Percentiles rank a stretch among this genome's conserved stretches.
phyloP scores from a whole-genome alignment of 495 filamentous ascomycete genomes.

The Cercophora scortea region DNA sequence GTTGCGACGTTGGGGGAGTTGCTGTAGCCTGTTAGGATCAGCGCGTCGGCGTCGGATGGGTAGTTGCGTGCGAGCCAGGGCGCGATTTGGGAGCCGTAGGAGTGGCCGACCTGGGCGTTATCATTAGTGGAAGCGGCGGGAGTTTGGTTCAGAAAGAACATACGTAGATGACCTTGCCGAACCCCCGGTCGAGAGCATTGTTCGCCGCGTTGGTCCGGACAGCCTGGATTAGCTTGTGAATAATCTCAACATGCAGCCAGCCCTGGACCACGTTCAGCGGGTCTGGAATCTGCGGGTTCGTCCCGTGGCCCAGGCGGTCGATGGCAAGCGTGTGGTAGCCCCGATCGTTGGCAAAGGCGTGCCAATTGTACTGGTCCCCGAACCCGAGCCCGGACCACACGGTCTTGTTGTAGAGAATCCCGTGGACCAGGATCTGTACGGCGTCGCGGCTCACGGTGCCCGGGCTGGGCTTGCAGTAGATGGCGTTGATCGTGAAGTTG shows the following conservation, averaged over 20 bases:
- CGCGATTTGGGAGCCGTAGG: conserved; percentile 7
- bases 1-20: not conserved
- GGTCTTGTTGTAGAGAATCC: conserved; percentile 12
- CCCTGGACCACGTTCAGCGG: conserved; percentile 9
- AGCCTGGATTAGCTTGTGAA: conserved; percentile 1
- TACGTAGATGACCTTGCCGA: not conserved
- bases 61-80: conserved; percentile 3
- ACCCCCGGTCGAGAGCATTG: not conserved
- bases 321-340: conserved; percentile 17
- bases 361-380: conserved; percentile 8
- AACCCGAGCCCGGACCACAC: conserved; percentile 7
- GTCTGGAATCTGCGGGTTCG: conserved; percentile 1
- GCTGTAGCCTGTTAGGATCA: conserved; percentile 9
- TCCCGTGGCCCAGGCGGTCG: conserved; percentile 10
- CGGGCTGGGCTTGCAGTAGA: conserved; percentile 2
- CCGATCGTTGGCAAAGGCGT: not conserved
- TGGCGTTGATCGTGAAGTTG: conserved; percentile 1
- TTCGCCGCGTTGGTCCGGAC: not conserved
- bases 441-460: not conserved
- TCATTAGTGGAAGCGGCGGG: no score
- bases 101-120: conserved; percentile 11
- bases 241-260: conserved; percentile 7
- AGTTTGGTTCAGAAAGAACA: no score
- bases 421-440: conserved; percentile 16
- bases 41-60: conserved; percentile 3